Evolutionary conservation across 106 monocot species (phyloP), one percentile per base, ranked within the genome.

Genomic region (Dendrobium nobile): DNA sequence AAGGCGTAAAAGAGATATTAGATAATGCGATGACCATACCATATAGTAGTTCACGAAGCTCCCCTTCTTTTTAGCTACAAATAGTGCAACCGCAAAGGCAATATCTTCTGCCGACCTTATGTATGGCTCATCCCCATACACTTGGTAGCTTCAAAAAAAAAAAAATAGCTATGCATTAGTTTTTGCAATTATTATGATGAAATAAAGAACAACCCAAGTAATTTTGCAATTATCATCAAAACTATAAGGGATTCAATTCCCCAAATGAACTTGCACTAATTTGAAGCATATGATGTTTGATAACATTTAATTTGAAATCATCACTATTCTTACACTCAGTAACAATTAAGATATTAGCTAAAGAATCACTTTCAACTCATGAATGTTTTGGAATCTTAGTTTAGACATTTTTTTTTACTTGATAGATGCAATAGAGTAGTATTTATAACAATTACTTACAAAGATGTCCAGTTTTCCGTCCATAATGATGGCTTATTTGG

Each of bases 11-110:
- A 24, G 22, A 47, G 20, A 48, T 24, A 27, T 27, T 4, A 43
- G 47, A 67, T 31, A n/a, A 26, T 42, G 8, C n/a, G 26, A 80
- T 77, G 22, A 79, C 5, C 61, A 76, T 85, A 99, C 99, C 99
- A 99, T 99, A 83, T 95, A 99, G 55, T 99, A 99, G 77, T 95
- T 99, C 75, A 93, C 90, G 85, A 91, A 93, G 72, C 93, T 99
- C 85, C 99, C 99, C 15, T 84, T 83, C 80, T 90, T 99, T 78
- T 84, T 88, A 15, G 84, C 86, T 56, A 99, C 78, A 47, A 93
- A 99, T 7, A 88, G 61, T 54, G 99, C 93, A 64, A 86, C 87
- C 73, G 84, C 73, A 80, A 88, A 99, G 31, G 98, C 98, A 77
- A 99, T 88, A 42, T 95, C 95, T 85, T 99, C 85, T 56, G 87